Evolutionary conservation across 164 flowering plant species (phyloP).

Genomic region (Aristolochia contorta): DNA sequence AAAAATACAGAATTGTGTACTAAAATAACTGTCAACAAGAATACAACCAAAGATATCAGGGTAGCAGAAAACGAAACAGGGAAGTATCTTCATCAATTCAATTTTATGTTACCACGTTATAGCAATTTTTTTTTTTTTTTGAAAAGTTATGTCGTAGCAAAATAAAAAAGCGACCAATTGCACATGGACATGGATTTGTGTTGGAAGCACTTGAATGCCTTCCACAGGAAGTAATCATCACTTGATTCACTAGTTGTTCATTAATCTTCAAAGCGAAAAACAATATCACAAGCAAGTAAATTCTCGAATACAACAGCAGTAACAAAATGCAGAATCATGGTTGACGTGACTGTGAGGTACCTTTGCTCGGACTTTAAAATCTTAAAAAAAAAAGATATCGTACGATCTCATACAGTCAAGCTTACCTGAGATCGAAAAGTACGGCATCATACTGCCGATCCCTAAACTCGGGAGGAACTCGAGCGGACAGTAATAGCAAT

Average conservation of each 20-base stretch:
- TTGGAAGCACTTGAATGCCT: no score
- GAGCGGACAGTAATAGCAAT: slow-evolving; percentile 14
- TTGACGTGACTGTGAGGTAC: background rate
- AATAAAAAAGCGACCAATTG: no score
- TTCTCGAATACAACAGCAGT: background rate
- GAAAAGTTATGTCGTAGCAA: no score
- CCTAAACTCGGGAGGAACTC: slow-evolving; percentile 16
- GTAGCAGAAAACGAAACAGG: no score
- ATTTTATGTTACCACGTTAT: no score
- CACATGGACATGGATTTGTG: no score
- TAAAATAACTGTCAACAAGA: no score
- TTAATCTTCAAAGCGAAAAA: background rate
- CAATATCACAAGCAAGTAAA: background rate
- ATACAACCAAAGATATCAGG: no score
- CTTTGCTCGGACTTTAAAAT: background rate
- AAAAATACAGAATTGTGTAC: no score
- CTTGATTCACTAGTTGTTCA: background rate
- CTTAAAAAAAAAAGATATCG: background rate
- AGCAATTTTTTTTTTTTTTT: no score
- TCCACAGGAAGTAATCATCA: background rate
- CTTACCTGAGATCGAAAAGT: slow-evolving; percentile 22
- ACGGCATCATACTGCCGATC: slow-evolving; percentile 20
- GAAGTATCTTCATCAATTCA: no score
- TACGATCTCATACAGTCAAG: background rate
- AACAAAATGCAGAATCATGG: background rate